phyloP scores from a whole-genome alignment of 2,329 filamentous ascomycete species.

The Ciborinia camelliae region DNA sequence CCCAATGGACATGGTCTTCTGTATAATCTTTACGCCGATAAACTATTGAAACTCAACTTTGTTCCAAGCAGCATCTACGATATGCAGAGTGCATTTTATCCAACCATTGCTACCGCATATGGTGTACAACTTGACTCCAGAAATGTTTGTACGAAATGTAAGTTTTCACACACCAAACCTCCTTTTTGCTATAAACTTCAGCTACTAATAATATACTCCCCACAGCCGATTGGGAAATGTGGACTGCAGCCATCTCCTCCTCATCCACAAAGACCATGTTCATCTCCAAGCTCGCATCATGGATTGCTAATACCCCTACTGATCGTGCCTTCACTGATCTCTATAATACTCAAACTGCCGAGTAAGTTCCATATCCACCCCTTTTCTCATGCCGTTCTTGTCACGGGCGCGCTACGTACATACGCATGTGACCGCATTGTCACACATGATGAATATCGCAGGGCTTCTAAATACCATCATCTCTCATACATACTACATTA shows the following conservation, averaged over 20 bases:
- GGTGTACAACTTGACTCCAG: conserved; percentile 79
- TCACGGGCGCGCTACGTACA: no score
- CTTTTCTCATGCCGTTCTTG: background rate
- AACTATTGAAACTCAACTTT: conserved; percentile 71
- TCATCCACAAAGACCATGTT: conserved; percentile 61
- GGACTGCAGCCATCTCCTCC: conserved; percentile 71
- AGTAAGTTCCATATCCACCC: conserved; percentile 44
- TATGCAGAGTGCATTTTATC: conserved; percentile 75
- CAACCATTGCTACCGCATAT: conserved; percentile 66
- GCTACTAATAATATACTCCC: background rate
- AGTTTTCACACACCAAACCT: background rate
- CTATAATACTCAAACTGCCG: conserved; percentile 68
- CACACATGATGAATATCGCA: no score
- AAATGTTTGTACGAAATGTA: conserved; percentile 74
- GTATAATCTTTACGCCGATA: conserved; percentile 83
- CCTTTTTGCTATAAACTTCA: background rate
- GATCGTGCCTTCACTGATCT: conserved; percentile 74
- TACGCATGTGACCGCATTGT: no score
- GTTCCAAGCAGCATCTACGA: conserved; percentile 73
- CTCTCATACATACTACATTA: no score
- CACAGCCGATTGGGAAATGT: conserved; percentile 72
- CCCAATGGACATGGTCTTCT: conserved; percentile 46
- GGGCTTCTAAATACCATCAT: no score
- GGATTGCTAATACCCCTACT: conserved; percentile 71
- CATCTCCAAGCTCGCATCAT: conserved; percentile 64